Evolutionary conservation across 371 early-diverging fungal genomes (phyloP), one percentile per base, ranked within the genome.

Genomic region (Sporodiniella umbellata): DNA sequence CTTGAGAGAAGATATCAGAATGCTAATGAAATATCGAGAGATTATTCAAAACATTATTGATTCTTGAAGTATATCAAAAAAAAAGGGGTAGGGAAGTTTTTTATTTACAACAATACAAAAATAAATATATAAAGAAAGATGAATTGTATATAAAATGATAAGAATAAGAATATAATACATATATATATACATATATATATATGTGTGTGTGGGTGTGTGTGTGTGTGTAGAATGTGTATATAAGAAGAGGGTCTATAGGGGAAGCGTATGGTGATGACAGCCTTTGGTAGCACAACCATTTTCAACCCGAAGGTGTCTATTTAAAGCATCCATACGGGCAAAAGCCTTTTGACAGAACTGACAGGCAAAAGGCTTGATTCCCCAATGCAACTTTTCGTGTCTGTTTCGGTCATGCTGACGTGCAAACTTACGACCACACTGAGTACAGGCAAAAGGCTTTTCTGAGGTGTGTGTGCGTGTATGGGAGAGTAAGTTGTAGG

Each of bases 401-500:
- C 80, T 53, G 24, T 76, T 78, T 4, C 75, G 63, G 53, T 79
- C 80, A 42, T 79, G 80, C 38, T 79, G 73, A 14, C 80, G 57
- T 22, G 69, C 64, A 53, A 79, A 79, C 10, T 64, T 53, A 44
- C 68, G 50, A 15, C 65, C 70, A 51, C 78, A 77, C 31, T 66
- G 53, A 21, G 62, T 54, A 42, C 78, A 77, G 4, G 64, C 56
- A 45, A 54, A 77, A 31, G 74, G 74, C 15, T 70, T 56, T 44
- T 70, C 70, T 14, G 60, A 33, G 12, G 84, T 81, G 51, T 89
- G 90, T 1, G 89, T 87, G 23, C 82, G 71, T 49, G 73, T 66
- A 43, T 89, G 90, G 18, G 87, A 86, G 35, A 77, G 83, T n/a
- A 87, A 68, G 54, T 87, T 89, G 48, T 86, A 88, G 18, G 75